Percentiles rank a stretch among this genome's conserved stretches.
phyloP scores from a whole-genome alignment of 73 alveolate species.

The Paraurostyla sp. region DNA sequence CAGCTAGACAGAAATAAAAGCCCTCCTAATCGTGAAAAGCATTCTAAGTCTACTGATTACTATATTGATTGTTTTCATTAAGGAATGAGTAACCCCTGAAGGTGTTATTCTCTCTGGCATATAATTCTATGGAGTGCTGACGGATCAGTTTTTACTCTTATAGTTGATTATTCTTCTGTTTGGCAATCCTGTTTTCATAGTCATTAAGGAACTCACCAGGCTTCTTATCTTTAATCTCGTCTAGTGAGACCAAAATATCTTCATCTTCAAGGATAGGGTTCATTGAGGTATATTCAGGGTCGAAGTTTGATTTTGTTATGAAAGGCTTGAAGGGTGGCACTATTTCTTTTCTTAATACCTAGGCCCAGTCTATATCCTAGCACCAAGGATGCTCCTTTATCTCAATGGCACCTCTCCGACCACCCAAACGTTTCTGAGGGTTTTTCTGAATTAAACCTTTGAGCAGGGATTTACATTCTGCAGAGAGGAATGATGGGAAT shows the following conservation, averaged over 20 bases:
- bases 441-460: conserved; percentile 38
- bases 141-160: background rate
- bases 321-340: conserved; percentile 24
- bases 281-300: conserved; percentile 74
- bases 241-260: conserved; percentile 22
- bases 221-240: background rate
- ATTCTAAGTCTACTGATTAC: background rate
- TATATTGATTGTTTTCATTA: background rate
- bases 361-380: conserved; percentile 77
- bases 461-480: conserved; percentile 32
- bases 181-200: conserved; percentile 44
- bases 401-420: conserved; percentile 34
- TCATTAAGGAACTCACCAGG: conserved; percentile 13
- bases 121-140: conserved; percentile 20
- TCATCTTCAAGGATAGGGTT: conserved; percentile 57
- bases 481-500: conserved; percentile 57
- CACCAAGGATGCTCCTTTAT: conserved; percentile 66
- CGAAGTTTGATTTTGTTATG: conserved; percentile 56
- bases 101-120: conserved; percentile 35
- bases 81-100: conserved; percentile 38
- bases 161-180: background rate
- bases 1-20: conserved; percentile 24
- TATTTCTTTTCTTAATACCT: conserved; percentile 40
- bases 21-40: conserved; percentile 10
- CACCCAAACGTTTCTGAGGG: conserved; percentile 61